phyloP scores from a whole-genome alignment of 2,329 filamentous ascomycete species.

The Cryphonectria naterciae region DNA sequence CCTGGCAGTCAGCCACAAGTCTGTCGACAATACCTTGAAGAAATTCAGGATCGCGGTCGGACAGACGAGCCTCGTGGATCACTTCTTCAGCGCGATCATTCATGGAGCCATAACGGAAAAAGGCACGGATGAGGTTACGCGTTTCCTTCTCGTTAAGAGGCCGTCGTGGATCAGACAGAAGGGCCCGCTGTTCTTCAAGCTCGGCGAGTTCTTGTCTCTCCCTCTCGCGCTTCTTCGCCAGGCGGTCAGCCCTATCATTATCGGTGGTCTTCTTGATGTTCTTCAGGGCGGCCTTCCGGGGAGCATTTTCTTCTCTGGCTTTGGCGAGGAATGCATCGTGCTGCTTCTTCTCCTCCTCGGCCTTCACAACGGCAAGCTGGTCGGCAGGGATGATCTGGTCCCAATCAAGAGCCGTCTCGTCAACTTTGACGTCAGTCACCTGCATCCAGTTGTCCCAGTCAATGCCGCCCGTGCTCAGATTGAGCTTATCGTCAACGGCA shows the following conservation, averaged over 20 bases:
- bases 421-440: constrained; percentile 96
- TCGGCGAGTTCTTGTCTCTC: constrained; percentile 73
- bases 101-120: constrained; percentile 87
- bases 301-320: constrained; percentile 82
- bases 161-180: constrained; percentile 82
- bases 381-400: constrained; percentile 98
- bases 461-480: constrained; percentile 83
- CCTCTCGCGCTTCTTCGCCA: constrained; percentile 68
- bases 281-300: constrained; percentile 71
- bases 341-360: constrained; percentile 82
- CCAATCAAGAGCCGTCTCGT: constrained; percentile 81
- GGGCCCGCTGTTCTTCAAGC: constrained; percentile 73
- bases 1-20: constrained; percentile 63
- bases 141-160: constrained; percentile 91
- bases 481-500: constrained; percentile 89
- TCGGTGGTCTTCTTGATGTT: constrained; percentile 56
- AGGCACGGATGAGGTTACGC: constrained; percentile 86
- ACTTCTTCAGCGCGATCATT: constrained; percentile 88
- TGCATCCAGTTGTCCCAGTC: constrained; percentile 94
- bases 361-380: constrained; percentile 85
- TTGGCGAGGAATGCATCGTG: constrained; percentile 82
- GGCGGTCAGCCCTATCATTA: constrained; percentile 65
- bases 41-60: constrained; percentile 80
- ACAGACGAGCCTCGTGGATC: constrained; percentile 81
- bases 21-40: constrained; percentile 77